Conservation (phyloP, 768 basidiomycete species). For the Hysterangium stoloniferum region DNA sequence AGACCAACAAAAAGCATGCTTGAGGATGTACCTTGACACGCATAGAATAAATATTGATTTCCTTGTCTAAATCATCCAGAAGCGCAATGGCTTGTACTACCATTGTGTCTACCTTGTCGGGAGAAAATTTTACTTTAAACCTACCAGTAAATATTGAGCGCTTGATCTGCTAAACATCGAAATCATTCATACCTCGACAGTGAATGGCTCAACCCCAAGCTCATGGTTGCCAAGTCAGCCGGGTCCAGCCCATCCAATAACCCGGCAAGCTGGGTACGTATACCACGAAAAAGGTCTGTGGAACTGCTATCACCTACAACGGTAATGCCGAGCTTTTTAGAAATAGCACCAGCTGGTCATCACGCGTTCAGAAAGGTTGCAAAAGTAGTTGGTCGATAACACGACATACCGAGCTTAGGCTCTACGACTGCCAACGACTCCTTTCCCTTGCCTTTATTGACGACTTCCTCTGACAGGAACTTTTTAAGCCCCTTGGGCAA, state of each 20-base stretch:
- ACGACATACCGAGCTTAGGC: slow-evolving; percentile 71
- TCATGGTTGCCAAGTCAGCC: slow-evolving; percentile 95
- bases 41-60: slow-evolving; percentile 99
- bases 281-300: slow-evolving; percentile 90
- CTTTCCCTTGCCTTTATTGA: slow-evolving; percentile 87
- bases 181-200: slow-evolving; percentile 64
- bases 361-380: background rate
- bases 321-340: slow-evolving; percentile 90
- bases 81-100: slow-evolving; percentile 97
- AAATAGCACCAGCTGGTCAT: slow-evolving; percentile 66
- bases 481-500: slow-evolving; percentile 88
- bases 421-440: slow-evolving; percentile 83
- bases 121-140: slow-evolving; percentile 99
- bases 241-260: slow-evolving; percentile 88
- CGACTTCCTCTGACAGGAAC: slow-evolving; percentile 79
- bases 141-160: slow-evolving; percentile 34
- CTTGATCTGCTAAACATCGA: background rate
- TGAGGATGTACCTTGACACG: slow-evolving; percentile 74
- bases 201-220: slow-evolving; percentile 93
- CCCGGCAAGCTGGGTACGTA: slow-evolving; percentile 78
- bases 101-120: slow-evolving; percentile 99
- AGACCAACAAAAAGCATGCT: background rate
- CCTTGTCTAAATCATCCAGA: slow-evolving; percentile 97
- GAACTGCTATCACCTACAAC: slow-evolving; percentile 55
- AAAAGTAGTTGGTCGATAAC: slow-evolving; percentile 6